Base-by-base conservation (phyloP, 768 basidiomycete species). In the Boletus rubroflammeus region DNA sequence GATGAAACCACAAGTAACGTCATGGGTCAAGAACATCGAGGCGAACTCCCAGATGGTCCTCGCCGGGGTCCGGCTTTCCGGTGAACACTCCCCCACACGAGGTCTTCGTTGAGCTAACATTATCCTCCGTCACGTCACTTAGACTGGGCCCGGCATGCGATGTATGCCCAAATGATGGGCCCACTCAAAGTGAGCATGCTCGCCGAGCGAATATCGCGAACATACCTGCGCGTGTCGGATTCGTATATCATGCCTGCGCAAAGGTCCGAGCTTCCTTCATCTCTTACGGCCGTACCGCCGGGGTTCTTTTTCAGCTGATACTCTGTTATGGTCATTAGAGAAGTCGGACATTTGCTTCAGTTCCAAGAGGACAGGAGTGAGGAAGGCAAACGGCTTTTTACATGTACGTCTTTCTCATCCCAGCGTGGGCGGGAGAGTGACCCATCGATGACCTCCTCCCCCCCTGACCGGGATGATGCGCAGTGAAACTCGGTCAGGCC, bases 141-240 rank as follows among this genome's bases (percentile, higher is more conserved):
- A 50, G 59, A 62, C 21, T 62, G 54, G 61, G 5, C 61, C 0
- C 57, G 46, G 2, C 61, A 59, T 42, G 57, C 57, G 8, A 62
- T 62, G 62, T 62, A 62, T 9, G 43, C 57, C 11, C 62, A 62
- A 40, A 62, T 62, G 62, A 62, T 62, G 57, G 52, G 54, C 17
- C 61, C 62, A 17, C 61, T 62, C 34, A 62, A 62, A 54, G 61
- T 62, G 53, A 62, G 61, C 50, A 62, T 62, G 61, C 61, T 62
- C 6, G 52, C 57, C 0, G 54, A 62, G 25, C 61, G 61, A 5
- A 62, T 62, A 28, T 59, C 61, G 15, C 25, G 15, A 14, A 62
- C 61, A 8, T 62, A 59, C 34, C 3, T 62, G 36, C 62, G 47
- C 5, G 62, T 62, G 36, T 62, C 62, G n/a, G 46, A 62, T 43